A percentile compares a stretch with the other conserved stretches of the same genome.
Conservation (phyloP, 2,329 filamentous ascomycete species). For the Penicillium janthinellum region DNA sequence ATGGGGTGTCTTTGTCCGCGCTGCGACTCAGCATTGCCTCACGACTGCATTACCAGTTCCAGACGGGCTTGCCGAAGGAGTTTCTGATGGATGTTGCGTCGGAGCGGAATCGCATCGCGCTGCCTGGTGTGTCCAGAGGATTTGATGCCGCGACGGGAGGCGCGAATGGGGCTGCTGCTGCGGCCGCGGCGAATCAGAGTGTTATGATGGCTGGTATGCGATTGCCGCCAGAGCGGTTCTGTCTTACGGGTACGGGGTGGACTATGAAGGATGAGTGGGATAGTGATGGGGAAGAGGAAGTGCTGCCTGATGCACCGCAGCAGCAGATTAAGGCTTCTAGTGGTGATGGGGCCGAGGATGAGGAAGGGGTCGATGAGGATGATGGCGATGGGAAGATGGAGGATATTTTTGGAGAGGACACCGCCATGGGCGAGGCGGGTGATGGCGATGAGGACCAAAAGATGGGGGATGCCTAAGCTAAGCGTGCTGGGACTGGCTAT, state of each 20-base stretch:
- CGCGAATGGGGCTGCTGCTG: conserved; percentile 21
- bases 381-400: conserved; percentile 52
- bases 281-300: conserved; percentile 54
- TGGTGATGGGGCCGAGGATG: conserved; percentile 37
- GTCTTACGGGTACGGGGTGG: conserved; percentile 60
- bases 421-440: conserved; percentile 40
- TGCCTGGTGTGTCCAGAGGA: conserved; percentile 58
- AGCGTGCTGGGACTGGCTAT: background rate
- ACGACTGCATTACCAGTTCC: conserved; percentile 62
- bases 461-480: conserved; percentile 45
- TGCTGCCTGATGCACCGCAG: conserved; percentile 22
- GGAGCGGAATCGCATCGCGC: conserved; percentile 56
- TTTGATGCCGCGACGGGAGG: conserved; percentile 36
- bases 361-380: conserved; percentile 40
- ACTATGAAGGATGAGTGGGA: conserved; percentile 61
- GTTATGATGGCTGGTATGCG: conserved; percentile 55
- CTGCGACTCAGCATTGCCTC: conserved; percentile 63
- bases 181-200: conserved; percentile 32
- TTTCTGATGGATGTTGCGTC: conserved; percentile 61
- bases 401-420: conserved; percentile 50
- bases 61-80: conserved; percentile 61
- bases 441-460: conserved; percentile 44
- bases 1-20: conserved; percentile 58
- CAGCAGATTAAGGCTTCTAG: conserved; percentile 29
- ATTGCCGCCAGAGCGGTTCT: conserved; percentile 64